Base-by-base conservation (phyloP, 108 stramenopile genomes). In the Cyclotella cryptica region DNA sequence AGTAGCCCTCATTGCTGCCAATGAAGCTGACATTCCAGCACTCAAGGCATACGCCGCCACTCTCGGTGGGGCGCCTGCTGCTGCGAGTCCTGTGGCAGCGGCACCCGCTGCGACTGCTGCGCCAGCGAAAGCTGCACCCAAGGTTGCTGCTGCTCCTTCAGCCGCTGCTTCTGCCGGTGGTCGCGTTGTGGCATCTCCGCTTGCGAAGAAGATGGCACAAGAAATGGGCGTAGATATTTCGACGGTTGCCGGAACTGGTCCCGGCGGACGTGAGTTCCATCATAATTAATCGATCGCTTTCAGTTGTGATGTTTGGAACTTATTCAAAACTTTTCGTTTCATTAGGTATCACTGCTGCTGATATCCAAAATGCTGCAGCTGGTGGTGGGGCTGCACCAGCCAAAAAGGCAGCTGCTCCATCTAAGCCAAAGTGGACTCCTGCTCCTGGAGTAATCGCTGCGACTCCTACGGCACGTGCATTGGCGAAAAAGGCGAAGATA, bases 181-280 rank as follows among this genome's bases (percentile, higher is more conserved):
- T 18, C 94, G 96, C 53, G 90, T 98, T 30, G 88, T 94, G 68
- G 96, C 97, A 9, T 97, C 96, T 53, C 98, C 98, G 19, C 84
- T 97, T 74, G 98, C 98, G 27, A 93, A 95, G 85, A 95, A 94
- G 63, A 84, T 90, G 83, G 94, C 94, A 24, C 74, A 84, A 44
- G 96, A 96, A 67, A 85, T 90, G 66, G 93, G 93, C 42, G 64
- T 97, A 62, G 97, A 97, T 79, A 88, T 97, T 46, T 68, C 78
- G 22, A 83, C 91, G n/a, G 87, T 98, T 71, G 73, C 92, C 10
- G 97, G 97, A 74, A 96, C 94, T n/a, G 97, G 98, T 39, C 94
- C 95, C 14, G 90, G 83, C 19, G 97, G 96, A 62, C 90, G 97
- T 26, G 55, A 55, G 55, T 55, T 22, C 24, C 3, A 9, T 49